These are phyloP conservation scores for Thelonectria discophora DNA, from an alignment of 2,329 filamentous ascomycete species.

Conservation along the genomic window DNA sequence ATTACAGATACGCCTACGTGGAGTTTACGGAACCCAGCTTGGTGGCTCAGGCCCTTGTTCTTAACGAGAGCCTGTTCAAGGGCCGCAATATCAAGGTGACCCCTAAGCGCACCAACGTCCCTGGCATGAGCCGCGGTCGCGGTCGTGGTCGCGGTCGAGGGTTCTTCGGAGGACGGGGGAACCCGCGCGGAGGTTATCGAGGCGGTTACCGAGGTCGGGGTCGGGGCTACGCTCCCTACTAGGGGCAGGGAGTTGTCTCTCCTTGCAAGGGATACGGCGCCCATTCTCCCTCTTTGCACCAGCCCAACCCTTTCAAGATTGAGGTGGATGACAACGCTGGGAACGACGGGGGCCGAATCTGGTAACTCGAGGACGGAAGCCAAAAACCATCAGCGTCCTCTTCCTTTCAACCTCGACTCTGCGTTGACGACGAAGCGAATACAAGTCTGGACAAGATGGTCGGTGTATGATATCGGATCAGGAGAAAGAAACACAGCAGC, in stretches of 20 bases:
- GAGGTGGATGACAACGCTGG: constrained; percentile 37
- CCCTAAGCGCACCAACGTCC: constrained; percentile 96
- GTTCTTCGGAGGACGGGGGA: constrained; percentile 63
- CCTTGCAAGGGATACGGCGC: constrained; percentile 25
- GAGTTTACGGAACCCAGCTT: constrained; percentile 95
- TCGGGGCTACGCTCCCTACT: constrained; percentile 73
- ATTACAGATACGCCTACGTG: constrained; percentile 90
- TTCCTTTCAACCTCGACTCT: constrained; percentile 19
- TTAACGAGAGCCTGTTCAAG: constrained; percentile 97
- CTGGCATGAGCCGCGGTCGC: constrained; percentile 88
- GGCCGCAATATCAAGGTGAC: constrained; percentile 93
- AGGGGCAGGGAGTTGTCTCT: constrained; percentile 49
- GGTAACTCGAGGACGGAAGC: constrained; percentile 1
- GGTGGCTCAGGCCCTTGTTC: constrained; percentile 89
- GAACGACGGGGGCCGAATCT: constrained; percentile 18
- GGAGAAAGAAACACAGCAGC: constrained; percentile 27
- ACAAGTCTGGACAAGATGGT: constrained; percentile 24
- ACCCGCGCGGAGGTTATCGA: constrained; percentile 50
- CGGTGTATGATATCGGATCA: constrained; percentile 34
- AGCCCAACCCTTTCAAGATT: constrained; percentile 38
- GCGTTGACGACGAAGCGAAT: constrained; percentile 36
- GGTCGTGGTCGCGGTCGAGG: constrained; percentile 62
- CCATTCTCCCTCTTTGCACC: constrained; percentile 30
- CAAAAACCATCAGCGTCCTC: not conserved
- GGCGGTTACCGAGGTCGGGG: constrained; percentile 72